Evolutionary conservation across 2,329 filamentous ascomycete species (phyloP), one percentile per base, ranked within the genome.

Genomic region (Colletotrichum viniferum): DNA sequence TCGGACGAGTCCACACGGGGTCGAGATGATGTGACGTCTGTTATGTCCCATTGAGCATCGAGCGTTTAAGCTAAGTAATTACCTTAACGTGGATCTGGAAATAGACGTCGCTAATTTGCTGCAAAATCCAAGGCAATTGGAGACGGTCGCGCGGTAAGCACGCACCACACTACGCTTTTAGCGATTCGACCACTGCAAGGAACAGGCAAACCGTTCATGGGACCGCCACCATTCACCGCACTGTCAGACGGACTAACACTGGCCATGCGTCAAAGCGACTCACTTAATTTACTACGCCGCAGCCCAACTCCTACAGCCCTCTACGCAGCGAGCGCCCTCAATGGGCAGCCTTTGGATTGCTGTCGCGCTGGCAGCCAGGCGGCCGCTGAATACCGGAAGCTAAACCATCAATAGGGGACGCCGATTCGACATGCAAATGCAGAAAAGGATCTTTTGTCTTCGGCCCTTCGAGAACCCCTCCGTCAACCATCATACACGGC

Each of bases 361-460:
- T 48, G 38, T 43, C 16, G 24, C 28, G n/a, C 56, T 26, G 56
- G 18, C 24, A n/a, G 26, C 28, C 58, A 61, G 26, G 26, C 58
- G 32, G 34, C 62, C 16, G 24, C 26, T 36, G 62, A 64, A 13
- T 5, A 28, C 36, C 13, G 60, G 21, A 36, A 38, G 36, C 62
- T n/a, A 16, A 52, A 24, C 21, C n/a, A 10, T 28, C 55, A 30
- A 2, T 38, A 65, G 63, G 63, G 63, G 38, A 64, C 61, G 36
- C 26, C 61, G 14, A 64, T 32, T 55, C 48, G 36, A 43, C 56
- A 18, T 36, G 26, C 58, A 52, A 30, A 67, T 73, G 61, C 67
- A 66, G 28, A 38, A 74, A 74, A 74, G 12, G 73, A 75, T 75
- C 73, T 75, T 75, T 73, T 73, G 69, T 73, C 32, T 24, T 56